phyloP scores from a whole-genome alignment of 2,329 filamentous ascomycete genomes.

The Claviceps paspali region DNA sequence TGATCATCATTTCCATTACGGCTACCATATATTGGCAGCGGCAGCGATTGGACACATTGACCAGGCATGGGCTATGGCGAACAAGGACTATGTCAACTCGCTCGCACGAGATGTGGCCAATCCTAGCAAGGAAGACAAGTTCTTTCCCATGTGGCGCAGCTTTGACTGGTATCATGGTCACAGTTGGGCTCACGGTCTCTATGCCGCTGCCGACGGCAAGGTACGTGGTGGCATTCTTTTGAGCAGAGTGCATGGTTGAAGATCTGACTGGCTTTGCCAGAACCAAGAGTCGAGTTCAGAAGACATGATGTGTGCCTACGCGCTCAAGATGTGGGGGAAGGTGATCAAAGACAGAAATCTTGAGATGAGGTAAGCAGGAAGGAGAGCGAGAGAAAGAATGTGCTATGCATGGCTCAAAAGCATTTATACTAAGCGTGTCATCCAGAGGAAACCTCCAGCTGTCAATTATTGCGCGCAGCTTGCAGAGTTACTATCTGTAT shows the following conservation, averaged over 20 bases:
- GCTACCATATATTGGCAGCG: slow-evolving; percentile 79
- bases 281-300: slow-evolving; percentile 81
- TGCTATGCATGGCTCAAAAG: too few species aligned
- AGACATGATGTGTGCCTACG: slow-evolving; percentile 76
- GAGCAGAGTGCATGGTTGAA: neutral
- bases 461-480: slow-evolving; percentile 55
- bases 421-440: neutral
- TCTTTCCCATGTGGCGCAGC: slow-evolving; percentile 66
- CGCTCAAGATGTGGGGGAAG: slow-evolving; percentile 85
- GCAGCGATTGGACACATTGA: slow-evolving; percentile 73
- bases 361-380: slow-evolving; percentile 46
- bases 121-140: slow-evolving; percentile 50
- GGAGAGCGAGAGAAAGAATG: neutral
- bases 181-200: slow-evolving; percentile 77
- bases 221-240: slow-evolving; percentile 16
- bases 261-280: slow-evolving; percentile 11
- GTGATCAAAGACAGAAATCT: slow-evolving; percentile 62
- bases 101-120: slow-evolving; percentile 76
- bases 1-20: slow-evolving; percentile 63
- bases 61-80: slow-evolving; percentile 53
- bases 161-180: slow-evolving; percentile 96
- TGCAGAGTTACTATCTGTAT: slow-evolving; percentile 76
- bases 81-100: slow-evolving; percentile 68
- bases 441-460: slow-evolving; percentile 65
- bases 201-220: slow-evolving; percentile 57